phyloP scores from a whole-genome alignment of 1,139 yeast species.

The Blastobotrys serpentis region DNA sequence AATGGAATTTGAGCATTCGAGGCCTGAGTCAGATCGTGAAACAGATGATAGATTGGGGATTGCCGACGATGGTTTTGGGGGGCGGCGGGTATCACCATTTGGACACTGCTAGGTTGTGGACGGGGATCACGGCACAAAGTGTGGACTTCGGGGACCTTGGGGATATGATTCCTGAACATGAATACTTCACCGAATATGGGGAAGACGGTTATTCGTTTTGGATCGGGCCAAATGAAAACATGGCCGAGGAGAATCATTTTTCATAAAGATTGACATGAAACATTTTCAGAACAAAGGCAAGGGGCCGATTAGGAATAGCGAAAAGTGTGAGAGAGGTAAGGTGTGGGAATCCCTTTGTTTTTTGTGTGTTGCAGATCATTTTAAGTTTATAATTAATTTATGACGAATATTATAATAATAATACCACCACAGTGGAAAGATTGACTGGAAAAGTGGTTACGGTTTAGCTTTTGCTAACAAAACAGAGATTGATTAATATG shows the following conservation, averaged over 20 bases:
- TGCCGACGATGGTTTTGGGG: slow-evolving; percentile 54
- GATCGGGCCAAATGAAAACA: slow-evolving; percentile 1
- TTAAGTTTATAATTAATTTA: too few relatives aligned
- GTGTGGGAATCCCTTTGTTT: neutral
- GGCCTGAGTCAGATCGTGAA: slow-evolving; percentile 48
- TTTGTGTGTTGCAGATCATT: neutral
- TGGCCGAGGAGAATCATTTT: neutral
- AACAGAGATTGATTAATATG: neutral
- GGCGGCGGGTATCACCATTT: slow-evolving; percentile 76
- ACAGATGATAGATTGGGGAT: slow-evolving; percentile 32
- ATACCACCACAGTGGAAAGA: neutral
- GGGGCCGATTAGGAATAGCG: neutral
- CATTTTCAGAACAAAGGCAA: neutral
- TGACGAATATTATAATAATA: neutral
- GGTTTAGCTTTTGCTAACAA: too few relatives aligned
- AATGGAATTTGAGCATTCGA: slow-evolving; percentile 65
- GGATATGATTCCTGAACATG: slow-evolving; percentile 53
- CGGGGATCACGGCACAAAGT: slow-evolving; percentile 51
- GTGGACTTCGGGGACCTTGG: slow-evolving; percentile 16
- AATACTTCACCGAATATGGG: slow-evolving; percentile 46
- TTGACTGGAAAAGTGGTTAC: too few relatives aligned
- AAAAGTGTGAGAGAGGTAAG: neutral
- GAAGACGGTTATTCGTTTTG: slow-evolving; percentile 49
- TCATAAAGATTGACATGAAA: neutral
- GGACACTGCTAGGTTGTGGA: slow-evolving; percentile 66